Evolutionary conservation across 108 stramenopile genomes (phyloP), one percentile per base, ranked within the genome.

Genomic region (Conticribra guillardii): DNA sequence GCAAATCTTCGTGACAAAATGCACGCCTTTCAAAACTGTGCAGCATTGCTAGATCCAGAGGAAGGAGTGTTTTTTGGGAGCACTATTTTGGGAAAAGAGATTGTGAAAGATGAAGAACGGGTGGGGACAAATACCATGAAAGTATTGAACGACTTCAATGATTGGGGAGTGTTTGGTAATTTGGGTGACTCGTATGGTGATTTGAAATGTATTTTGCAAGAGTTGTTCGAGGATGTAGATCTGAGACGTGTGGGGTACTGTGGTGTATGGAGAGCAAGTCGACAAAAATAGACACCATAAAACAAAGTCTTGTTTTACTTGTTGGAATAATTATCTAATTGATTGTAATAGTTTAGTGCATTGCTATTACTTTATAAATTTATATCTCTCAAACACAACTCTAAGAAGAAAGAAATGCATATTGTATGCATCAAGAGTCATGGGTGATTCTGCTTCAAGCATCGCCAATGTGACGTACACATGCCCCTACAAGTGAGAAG

Each of bases 51-150:
- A 4, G 28, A 53, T 54, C 64, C 41, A 4, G 29, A 62, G 5
- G 16, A 60, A 49, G 73, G 73, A 24, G 67, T 76, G 24, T 69
- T 76, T 46, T 57, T 76, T 34, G 74, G 74, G 2, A 60, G 58
- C 18, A 76, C 74, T 31, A 69, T 76, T 22, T 44, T 76, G 21
- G 74, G 67, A 5, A 63, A 60, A 30, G 74, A 76, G 48, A 69
- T 76, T 56, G 17, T 69, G 28, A 23, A 55, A 18, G 74, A 76
- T 60, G 37, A 31, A 4, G 18, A 55, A 23, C 37, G 22, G 32
- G 61, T 54, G 1, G 74, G 74, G 17, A 30, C 60, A 19, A 62
- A 21, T 16, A 16, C 67, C 0, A 50, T 76, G 37, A 15, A 41
- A 24, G 54, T 62, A 1, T 33, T 76, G 53, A 26, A 47, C 1